Base-by-base conservation (phyloP, 495 filamentous ascomycete genomes). In the Penicillium verhagenii region DNA sequence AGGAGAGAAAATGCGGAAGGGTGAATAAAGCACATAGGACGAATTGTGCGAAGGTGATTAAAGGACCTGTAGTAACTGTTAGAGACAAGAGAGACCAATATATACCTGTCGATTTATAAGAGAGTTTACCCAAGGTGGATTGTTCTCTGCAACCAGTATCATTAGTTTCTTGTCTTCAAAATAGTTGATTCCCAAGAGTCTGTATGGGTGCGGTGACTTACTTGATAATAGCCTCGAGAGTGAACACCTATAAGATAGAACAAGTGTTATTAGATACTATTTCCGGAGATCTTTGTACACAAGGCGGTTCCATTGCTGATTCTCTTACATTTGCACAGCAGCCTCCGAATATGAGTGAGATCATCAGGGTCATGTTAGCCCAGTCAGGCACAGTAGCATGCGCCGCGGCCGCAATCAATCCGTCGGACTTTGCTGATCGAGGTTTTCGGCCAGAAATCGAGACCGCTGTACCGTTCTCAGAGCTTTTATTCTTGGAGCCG, bases 21-120 rank as follows among this genome's bases (percentile, higher is more conserved):
- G 80, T 82, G 42, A 84, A 73, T 26, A 89, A 57, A 20, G 90
- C 82, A 25, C 93, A 90, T 63, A 96, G 82, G 47, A 94, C 59
- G 74, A 97, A 97, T 74, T 99, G 94, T 29, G 89, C 88, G 64
- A 96, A 92, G 8, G 94, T 97, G 59, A 99, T 86, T 44, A 99
- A 80, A 16, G 91, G 88, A 38, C 92, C 91, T 91, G 60, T 18
- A 33, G 18, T 31, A 11, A 4, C 10, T 43, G 24, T 48, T 26
- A 5, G 24, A 9, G 25, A 26, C 23, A 25, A 24, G 5, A 2
- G 20, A 23, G 1, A 18, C 6, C n/a, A 4, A 16, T n/a, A 23
- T 25, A 14, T 23, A n/a, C 7, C 7, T 45, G 4, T 20, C 23
- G 11, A 6, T 2, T 5, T 45, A 14, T 8, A 45, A 26, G 24